Conservation (phyloP, 2,329 filamentous ascomycete species). For the Colletotrichum agaves region DNA sequence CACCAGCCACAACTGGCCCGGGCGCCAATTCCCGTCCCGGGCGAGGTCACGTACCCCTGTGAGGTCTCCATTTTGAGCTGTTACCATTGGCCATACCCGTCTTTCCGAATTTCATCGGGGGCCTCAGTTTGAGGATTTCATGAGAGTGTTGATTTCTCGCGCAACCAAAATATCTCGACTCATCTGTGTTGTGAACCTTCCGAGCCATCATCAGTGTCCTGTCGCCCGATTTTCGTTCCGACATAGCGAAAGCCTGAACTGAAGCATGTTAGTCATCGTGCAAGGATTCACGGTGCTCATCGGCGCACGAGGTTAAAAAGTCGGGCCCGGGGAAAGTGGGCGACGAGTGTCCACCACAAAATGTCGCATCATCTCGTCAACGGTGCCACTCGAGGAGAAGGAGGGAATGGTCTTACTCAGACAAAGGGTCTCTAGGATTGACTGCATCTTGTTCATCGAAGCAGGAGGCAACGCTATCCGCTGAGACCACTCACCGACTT, state of each 20-base stretch:
- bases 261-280: constrained; percentile 24
- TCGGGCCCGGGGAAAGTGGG: constrained; percentile 35
- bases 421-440: not conserved
- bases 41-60: not conserved
- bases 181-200: not conserved
- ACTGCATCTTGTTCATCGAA: not conserved
- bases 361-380: constrained; percentile 25
- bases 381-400: not conserved
- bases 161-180: not conserved
- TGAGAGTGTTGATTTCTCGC: not conserved
- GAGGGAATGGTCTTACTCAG: not conserved
- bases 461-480: not conserved
- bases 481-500: constrained; percentile 6
- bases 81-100: not conserved
- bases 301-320: constrained; percentile 33
- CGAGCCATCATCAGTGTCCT: constrained; percentile 7
- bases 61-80: constrained; percentile 14
- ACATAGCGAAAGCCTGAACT: constrained; percentile 27
- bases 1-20: constrained; percentile 36
- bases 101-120: not conserved
- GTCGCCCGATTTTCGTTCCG: constrained; percentile 31
- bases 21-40: not conserved
- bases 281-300: constrained; percentile 37
- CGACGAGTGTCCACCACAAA: constrained; percentile 35
- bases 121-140: not conserved